phyloP scores from a whole-genome alignment of 768 basidiomycete genomes.

The Candolleomyces efflorescens region DNA sequence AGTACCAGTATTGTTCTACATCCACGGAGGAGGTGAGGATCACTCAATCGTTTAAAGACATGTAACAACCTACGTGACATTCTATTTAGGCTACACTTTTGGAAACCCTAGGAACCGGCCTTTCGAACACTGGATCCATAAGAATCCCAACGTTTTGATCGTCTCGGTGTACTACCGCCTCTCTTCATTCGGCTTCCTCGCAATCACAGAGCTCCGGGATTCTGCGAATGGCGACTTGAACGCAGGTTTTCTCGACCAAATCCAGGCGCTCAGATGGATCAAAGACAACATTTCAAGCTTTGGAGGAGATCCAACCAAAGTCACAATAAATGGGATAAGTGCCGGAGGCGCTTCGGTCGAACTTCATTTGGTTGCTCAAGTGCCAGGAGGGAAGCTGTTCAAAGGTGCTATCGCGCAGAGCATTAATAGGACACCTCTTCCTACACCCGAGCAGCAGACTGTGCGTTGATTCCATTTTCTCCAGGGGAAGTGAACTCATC shows the following conservation, averaged over 20 bases:
- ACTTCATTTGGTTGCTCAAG: conserved; percentile 49
- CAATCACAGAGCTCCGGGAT: conserved; percentile 42
- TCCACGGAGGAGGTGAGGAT: conserved; percentile 42
- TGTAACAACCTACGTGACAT: no score
- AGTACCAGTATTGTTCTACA: conserved; percentile 47
- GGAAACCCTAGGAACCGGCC: conserved; percentile 66
- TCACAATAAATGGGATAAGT: conserved; percentile 61
- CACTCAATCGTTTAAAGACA: not conserved
- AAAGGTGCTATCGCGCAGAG: conserved; percentile 59
- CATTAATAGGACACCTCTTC: conserved; percentile 49
- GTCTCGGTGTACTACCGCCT: conserved; percentile 68
- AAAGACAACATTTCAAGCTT: conserved; percentile 56
- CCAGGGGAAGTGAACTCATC: not conserved
- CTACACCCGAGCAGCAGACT: conserved; percentile 47
- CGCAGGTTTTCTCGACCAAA: conserved; percentile 57
- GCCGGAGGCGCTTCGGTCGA: conserved; percentile 56
- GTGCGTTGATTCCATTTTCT: conserved; percentile 25
- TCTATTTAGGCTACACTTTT: conserved; percentile 41
- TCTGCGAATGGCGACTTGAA: conserved; percentile 43
- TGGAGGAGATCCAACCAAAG: conserved; percentile 56
- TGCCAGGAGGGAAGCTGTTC: conserved; percentile 36
- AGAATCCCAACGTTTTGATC: conserved; percentile 56
- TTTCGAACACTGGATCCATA: conserved; percentile 61
- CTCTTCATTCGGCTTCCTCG: conserved; percentile 59
- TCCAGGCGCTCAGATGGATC: conserved; percentile 61